Evolutionary conservation across 306 rosid genomes (phyloP).

Genomic region (Vigna reflexopilosa): DNA sequence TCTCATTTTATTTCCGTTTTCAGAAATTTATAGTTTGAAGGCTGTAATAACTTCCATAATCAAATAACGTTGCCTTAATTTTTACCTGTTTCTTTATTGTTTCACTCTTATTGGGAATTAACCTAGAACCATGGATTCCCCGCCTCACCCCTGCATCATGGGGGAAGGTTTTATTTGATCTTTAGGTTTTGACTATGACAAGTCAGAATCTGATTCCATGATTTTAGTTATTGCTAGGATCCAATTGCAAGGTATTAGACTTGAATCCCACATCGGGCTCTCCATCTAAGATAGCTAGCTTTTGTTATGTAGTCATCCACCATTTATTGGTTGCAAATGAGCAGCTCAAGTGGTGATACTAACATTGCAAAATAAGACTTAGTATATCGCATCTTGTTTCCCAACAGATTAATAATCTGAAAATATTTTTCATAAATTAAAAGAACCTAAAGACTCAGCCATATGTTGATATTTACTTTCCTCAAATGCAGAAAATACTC

Average conservation of each 20-base stretch:
- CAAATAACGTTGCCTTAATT: conserved; percentile 3
- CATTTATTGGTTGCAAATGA: background rate
- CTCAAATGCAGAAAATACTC: conserved; percentile 74
- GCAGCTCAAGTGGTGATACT: background rate
- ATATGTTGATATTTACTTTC: conserved; percentile 29
- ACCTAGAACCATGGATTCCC: background rate
- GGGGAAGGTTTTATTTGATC: background rate
- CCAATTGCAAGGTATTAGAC: background rate
- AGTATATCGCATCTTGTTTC: conserved; percentile 27
- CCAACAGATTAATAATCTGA: conserved; percentile 5
- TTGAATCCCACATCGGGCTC: background rate
- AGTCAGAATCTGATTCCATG: conserved; percentile 12
- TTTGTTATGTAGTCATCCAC: background rate
- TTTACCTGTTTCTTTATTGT: background rate
- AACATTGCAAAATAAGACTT: background rate
- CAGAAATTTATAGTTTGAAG: background rate
- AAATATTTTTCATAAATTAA: conserved; percentile 10
- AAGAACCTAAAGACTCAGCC: conserved; percentile 19
- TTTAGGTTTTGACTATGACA: background rate
- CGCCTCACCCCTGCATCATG: conserved; percentile 3
- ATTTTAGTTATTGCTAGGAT: background rate
- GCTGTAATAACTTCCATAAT: conserved; percentile 19
- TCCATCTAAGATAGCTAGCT: background rate
- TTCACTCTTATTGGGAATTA: conserved; percentile 6
- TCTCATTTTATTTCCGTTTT: conserved; percentile 20